These are phyloP conservation scores for Paxillus rubicundulus DNA, from an alignment of 768 basidiomycete genomes.

Conservation along the genomic window DNA sequence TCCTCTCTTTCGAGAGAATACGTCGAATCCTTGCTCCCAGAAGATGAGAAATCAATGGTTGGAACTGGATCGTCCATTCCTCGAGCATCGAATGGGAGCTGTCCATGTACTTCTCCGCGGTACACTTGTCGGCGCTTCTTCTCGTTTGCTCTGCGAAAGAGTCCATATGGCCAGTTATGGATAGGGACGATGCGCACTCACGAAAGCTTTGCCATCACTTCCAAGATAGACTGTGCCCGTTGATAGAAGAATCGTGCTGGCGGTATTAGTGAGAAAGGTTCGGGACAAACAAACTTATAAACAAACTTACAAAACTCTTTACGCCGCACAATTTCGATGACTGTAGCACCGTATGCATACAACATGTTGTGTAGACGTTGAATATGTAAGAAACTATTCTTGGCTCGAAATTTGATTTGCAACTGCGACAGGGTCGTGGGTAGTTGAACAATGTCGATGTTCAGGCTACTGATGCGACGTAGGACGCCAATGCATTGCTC, in stretches of 20 bases:
- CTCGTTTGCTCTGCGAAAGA: conserved; percentile 59
- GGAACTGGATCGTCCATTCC: conserved; percentile 83
- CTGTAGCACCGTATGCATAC: conserved; percentile 88
- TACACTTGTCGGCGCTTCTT: conserved; percentile 83
- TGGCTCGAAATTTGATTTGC: conserved; percentile 67
- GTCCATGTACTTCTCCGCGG: conserved; percentile 76
- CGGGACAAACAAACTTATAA: background rate
- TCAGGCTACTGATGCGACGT: conserved; percentile 74
- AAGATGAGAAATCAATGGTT: conserved; percentile 74
- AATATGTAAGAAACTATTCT: conserved; percentile 90
- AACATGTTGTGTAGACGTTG: conserved; percentile 85
- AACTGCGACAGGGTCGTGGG: conserved; percentile 62
- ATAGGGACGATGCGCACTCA: conserved; percentile 37
- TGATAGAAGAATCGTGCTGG: conserved; percentile 78
- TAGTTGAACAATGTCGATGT: conserved; percentile 75
- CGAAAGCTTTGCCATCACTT: conserved; percentile 87
- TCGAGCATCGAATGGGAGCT: conserved; percentile 81
- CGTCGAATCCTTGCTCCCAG: conserved; percentile 55
- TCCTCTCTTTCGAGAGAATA: conserved; percentile 70
- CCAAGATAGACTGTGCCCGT: conserved; percentile 75
- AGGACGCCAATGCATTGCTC: conserved; percentile 63
- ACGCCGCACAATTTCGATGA: conserved; percentile 86
- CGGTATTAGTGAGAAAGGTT: conserved; percentile 4
- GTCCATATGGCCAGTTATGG: conserved; percentile 5
- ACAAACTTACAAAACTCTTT: conserved; percentile 76